These are phyloP conservation scores for Hanseniaspora taiwanica DNA, from an alignment of 805 yeast genomes.

Conservation along the genomic window DNA sequence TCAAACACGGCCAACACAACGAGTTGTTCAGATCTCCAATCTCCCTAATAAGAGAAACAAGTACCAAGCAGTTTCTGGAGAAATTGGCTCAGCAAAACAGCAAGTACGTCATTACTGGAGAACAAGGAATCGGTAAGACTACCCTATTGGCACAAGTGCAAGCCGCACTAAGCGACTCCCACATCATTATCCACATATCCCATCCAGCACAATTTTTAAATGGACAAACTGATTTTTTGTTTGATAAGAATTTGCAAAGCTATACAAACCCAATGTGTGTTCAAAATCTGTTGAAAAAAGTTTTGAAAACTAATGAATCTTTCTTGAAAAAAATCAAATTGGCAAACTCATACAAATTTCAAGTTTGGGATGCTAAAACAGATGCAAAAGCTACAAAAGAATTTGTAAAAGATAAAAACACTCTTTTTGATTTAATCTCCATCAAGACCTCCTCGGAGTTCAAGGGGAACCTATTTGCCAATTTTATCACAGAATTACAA, in stretches of 20 bases:
- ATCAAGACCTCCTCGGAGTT: constrained; percentile 26
- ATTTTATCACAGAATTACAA: constrained; percentile 42
- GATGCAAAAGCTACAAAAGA: constrained; percentile 16
- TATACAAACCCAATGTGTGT: constrained; percentile 75
- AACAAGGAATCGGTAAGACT: constrained; percentile 69
- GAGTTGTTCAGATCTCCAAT: constrained; percentile 53
- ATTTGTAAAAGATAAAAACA: constrained; percentile 18
- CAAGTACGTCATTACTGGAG: constrained; percentile 50
- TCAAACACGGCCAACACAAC: constrained; percentile 53
- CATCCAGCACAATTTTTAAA: constrained; percentile 48
- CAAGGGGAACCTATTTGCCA: constrained; percentile 35
- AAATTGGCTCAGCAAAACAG: constrained; percentile 35
- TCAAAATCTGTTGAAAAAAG: constrained; percentile 42
- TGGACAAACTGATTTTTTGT: constrained; percentile 60
- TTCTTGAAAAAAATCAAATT: constrained; percentile 25
- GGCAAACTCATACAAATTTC: constrained; percentile 23
- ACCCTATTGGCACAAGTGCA: constrained; percentile 48
- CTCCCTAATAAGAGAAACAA: constrained; percentile 40
- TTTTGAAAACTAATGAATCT: constrained; percentile 30
- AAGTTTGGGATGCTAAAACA: constrained; percentile 21
- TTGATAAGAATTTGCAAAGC: constrained; percentile 31
- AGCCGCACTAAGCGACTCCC: constrained; percentile 27
- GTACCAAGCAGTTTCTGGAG: constrained; percentile 27
- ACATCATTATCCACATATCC: constrained; percentile 52
- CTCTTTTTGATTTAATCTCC: constrained; percentile 31